Percentiles rank a stretch among this genome's conserved stretches.
phyloP scores from a whole-genome alignment of 371 early-diverging fungal species.

The Mortierella sp. region DNA sequence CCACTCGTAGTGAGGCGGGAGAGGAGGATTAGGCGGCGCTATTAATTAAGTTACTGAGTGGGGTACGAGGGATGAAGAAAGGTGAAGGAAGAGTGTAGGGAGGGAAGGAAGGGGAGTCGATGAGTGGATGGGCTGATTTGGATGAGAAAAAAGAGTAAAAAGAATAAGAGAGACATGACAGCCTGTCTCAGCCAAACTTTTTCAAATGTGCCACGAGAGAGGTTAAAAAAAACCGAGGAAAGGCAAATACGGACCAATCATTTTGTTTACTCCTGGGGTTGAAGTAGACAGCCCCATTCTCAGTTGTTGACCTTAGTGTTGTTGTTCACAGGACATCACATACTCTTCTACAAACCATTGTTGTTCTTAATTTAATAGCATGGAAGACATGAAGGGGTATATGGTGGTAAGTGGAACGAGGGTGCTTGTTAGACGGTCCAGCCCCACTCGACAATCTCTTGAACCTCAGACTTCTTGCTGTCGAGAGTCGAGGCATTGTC shows the following conservation, averaged over 20 bases:
- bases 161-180: not conserved
- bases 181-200: not conserved
- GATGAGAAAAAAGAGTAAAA: not conserved
- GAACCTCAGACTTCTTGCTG: slow-evolving; percentile 9
- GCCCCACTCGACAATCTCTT: slow-evolving; percentile 47
- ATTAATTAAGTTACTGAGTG: not conserved
- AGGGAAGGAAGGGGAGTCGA: not conserved
- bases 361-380: not conserved
- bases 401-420: not conserved
- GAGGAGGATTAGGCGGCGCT: not conserved
- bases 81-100: not conserved
- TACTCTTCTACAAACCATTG: not conserved
- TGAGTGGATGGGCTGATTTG: not conserved
- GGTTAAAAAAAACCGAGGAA: not conserved
- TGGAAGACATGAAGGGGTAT: not conserved
- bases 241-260: too few relatives aligned
- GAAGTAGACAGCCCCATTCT: too few relatives aligned
- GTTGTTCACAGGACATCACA: not conserved
- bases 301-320: too few relatives aligned
- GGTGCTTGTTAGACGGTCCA: slow-evolving; percentile 15
- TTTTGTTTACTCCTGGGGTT: too few relatives aligned
- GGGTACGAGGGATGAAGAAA: not conserved
- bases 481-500: slow-evolving; percentile 4
- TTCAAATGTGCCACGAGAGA: not conserved
- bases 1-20: too few relatives aligned